Evolutionary conservation across 805 yeast species (phyloP), one percentile per base, ranked within the genome.

Genomic region (Schwanniomyces occidentalis): DNA sequence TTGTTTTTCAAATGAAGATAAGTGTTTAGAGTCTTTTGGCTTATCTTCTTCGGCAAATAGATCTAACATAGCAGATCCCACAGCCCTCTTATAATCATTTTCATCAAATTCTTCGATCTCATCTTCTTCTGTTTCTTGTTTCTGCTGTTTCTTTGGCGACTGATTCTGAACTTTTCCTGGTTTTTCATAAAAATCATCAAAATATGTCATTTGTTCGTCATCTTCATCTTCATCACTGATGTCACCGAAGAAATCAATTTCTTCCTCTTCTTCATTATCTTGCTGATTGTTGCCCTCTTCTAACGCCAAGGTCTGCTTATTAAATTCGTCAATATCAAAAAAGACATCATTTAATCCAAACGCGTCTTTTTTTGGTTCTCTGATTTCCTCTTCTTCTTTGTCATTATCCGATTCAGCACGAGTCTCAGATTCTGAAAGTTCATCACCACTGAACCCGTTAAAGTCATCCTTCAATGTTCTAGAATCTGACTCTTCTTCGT

Each of bases 321-420:
- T 86, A 66, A 85, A 91, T 35, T 84, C 85, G 45, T 88, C 95
- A 26, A 91, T 77, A 40, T 86, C 80, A 54, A 91, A 91, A 47
- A 89, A 82, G 5, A 80, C 86, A 50, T 87, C 95, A 53, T 90
- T 85, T 19, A 90, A 69, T 1, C 89, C 91, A 49, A 72, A 75
- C 2, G 63, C 71, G 49, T 80, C 86, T 25, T 70, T 68, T 26
- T 39, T 46, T 23, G 37, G 42, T 31, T 51, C 61, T 8, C 49
- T 52, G 2, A 45, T 56, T 5, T 48, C 46, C 8, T 38, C 37
- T 8, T 24, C 23, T 21, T 39, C 39, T 28, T 27, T 44, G 23
- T 32, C 40, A 8, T 42, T 37, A 19, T 36, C 45, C 30, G 41
- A 42, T 10, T 35, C 32, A 16, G 30, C 44, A 14, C 39, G 41